A percentile compares a stretch with the other conserved stretches of the same genome.
Evolutionary conservation across 2,329 filamentous ascomycete genomes (phyloP).

Genomic region (Chaetomium globosum): DNA sequence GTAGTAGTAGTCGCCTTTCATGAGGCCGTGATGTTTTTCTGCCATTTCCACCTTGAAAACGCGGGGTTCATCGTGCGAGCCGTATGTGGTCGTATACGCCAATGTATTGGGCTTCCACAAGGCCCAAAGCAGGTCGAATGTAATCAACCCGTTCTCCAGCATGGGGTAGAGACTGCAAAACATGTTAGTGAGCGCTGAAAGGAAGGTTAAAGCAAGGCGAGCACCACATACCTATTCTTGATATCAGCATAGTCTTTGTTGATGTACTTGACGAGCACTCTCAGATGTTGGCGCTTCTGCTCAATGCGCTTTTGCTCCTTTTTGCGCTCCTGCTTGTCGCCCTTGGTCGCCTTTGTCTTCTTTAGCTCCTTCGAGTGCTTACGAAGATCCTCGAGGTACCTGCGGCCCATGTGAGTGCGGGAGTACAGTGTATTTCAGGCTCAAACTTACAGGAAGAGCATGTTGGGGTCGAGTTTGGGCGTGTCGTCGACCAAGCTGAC

Average conservation of each 20-base stretch:
- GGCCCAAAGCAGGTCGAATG: conserved; percentile 86
- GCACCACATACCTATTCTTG: conserved; percentile 59
- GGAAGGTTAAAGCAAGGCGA: too few relatives aligned
- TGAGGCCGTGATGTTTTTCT: conserved; percentile 68
- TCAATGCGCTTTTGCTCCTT: conserved; percentile 62
- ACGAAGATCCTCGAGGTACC: conserved; percentile 78
- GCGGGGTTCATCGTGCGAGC: conserved; percentile 72
- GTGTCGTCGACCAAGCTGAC: conserved; percentile 79
- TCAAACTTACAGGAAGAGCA: conserved; percentile 63
- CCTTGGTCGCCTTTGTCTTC: conserved; percentile 52
- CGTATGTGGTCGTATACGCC: conserved; percentile 76
- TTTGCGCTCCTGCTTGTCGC: conserved; percentile 59
- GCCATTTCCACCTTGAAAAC: conserved; percentile 81
- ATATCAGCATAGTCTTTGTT: conserved; percentile 72
- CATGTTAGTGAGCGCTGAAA: not conserved
- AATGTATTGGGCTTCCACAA: conserved; percentile 86
- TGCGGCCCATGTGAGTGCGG: conserved; percentile 37
- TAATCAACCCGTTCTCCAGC: conserved; percentile 79
- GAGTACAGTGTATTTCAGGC: not conserved
- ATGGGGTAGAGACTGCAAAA: conserved; percentile 69
- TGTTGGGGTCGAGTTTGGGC: conserved; percentile 71
- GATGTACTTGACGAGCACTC: conserved; percentile 52
- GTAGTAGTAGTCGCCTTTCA: conserved; percentile 74
- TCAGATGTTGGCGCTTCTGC: conserved; percentile 66
- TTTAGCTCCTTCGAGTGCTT: conserved; percentile 66